Percentiles rank a stretch among this genome's conserved stretches.
phyloP scores from a whole-genome alignment of 2,329 filamentous ascomycete genomes.

The Aschersonia sp. region DNA sequence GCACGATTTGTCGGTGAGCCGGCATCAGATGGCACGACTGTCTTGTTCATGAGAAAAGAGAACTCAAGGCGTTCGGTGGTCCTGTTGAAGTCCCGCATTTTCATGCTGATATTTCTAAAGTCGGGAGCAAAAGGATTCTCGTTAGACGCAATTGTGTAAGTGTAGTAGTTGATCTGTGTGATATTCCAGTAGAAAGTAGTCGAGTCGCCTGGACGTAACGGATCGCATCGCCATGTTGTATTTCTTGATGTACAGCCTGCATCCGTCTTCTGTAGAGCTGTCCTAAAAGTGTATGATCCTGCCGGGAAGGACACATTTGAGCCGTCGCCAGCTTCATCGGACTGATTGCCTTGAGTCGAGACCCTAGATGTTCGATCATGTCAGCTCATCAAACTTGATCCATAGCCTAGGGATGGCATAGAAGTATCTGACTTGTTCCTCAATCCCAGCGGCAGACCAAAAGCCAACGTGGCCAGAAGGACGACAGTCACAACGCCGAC shows the following conservation, averaged over 20 bases:
- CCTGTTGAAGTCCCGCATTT: conserved; percentile 29
- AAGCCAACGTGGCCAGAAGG: conserved; percentile 18
- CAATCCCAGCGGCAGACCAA: conserved; percentile 25
- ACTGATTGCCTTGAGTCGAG: conserved; percentile 1
- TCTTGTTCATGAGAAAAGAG: conserved; percentile 34
- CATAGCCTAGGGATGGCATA: neutral
- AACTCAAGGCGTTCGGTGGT: conserved; percentile 43
- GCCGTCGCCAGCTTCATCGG: neutral
- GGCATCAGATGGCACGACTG: conserved; percentile 30
- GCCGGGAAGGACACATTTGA: conserved; percentile 32
- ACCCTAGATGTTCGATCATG: neutral
- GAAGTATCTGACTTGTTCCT: conserved; percentile 12
- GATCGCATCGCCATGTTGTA: conserved; percentile 47
- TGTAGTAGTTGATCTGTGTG: conserved; percentile 17
- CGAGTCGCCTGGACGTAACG: conserved; percentile 27
- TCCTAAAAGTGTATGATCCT: conserved; percentile 46
- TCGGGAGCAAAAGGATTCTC: conserved; percentile 39
- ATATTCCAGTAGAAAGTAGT: conserved; percentile 51
- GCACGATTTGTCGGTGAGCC: conserved; percentile 26
- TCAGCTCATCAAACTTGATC: neutral
- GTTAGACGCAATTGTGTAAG: conserved; percentile 37
- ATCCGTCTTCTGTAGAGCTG: conserved; percentile 36
- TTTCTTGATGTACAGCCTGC: conserved; percentile 43
- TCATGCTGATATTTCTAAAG: conserved; percentile 37
- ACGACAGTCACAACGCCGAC: conserved; percentile 16